These are phyloP conservation scores for Quercus glauca DNA, from an alignment of 306 rosid genomes.

Conservation along the genomic window DNA sequence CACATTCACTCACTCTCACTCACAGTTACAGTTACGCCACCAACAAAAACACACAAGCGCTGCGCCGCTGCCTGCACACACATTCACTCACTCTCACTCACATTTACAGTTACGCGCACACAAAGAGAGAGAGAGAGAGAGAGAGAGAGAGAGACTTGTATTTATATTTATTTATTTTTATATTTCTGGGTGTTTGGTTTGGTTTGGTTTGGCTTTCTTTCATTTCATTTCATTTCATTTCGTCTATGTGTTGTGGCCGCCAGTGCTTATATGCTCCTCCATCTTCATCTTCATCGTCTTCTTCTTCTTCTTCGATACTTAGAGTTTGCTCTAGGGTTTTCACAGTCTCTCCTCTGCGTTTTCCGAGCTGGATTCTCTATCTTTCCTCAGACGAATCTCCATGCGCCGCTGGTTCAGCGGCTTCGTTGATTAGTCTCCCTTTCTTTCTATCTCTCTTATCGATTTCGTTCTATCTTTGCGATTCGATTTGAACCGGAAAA, in stretches of 20 bases:
- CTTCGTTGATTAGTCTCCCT: constrained; percentile 56
- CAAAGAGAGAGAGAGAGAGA: too few relatives aligned
- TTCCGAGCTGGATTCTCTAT: constrained; percentile 66
- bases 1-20: not conserved
- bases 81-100: too few relatives aligned
- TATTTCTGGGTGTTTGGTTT: too few relatives aligned
- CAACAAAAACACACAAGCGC: too few relatives aligned
- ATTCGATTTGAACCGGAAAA: not conserved
- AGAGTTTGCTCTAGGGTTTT: too few relatives aligned
- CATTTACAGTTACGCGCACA: too few relatives aligned
- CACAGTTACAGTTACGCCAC: too few relatives aligned
- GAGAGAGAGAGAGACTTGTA: too few relatives aligned
- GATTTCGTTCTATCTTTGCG: constrained; percentile 3
- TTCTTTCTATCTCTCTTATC: not conserved
- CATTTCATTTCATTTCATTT: not conserved
- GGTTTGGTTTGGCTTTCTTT: too few relatives aligned
- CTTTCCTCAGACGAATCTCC: constrained; percentile 51
- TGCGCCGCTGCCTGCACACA: too few relatives aligned
- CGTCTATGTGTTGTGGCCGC: constrained; percentile 40
- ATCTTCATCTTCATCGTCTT: constrained; percentile 22
- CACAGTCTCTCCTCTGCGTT: not conserved
- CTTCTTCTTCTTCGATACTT: not conserved
- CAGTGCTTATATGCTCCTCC: constrained; percentile 56
- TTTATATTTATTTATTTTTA: too few relatives aligned
- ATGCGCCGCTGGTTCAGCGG: constrained; percentile 86